phyloP scores from a whole-genome alignment of 345 rosid species.

The Salix suchowensis region DNA sequence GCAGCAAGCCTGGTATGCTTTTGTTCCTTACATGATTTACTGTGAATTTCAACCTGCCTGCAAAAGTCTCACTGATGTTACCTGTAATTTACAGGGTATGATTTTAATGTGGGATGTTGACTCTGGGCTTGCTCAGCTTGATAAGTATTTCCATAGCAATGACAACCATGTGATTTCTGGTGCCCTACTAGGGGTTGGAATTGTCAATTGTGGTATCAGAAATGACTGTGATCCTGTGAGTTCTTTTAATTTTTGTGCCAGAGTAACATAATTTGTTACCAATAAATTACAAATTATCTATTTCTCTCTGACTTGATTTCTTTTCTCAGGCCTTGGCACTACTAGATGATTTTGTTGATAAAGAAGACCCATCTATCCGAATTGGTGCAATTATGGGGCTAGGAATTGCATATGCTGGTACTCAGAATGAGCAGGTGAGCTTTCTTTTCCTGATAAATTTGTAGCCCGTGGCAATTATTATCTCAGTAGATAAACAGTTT shows the following conservation, averaged over 20 bases:
- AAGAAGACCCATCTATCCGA: slow-evolving; percentile 73
- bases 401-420: slow-evolving; percentile 89
- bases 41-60: background rate
- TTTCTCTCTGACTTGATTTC: slow-evolving; percentile 20
- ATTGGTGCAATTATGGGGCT: slow-evolving; percentile 97
- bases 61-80: slow-evolving; percentile 11
- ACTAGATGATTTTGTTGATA: slow-evolving; percentile 55
- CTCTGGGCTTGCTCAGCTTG: slow-evolving; percentile 82
- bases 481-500: background rate
- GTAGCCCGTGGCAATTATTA: background rate
- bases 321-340: slow-evolving; percentile 76
- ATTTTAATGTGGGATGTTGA: slow-evolving; percentile 91
- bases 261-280: background rate
- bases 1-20: slow-evolving; percentile 83
- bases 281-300: background rate
- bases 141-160: slow-evolving; percentile 76
- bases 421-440: slow-evolving; percentile 65
- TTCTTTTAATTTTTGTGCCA: background rate
- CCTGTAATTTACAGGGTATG: slow-evolving; percentile 58
- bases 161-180: slow-evolving; percentile 84
- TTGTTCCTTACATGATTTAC: slow-evolving; percentile 1
- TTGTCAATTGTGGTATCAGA: slow-evolving; percentile 74
- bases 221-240: slow-evolving; percentile 94
- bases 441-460: background rate
- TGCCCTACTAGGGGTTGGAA: slow-evolving; percentile 89